These are phyloP conservation scores for Penicillium sp. DNA, from an alignment of 2,329 filamentous ascomycete species.

Conservation along the genomic window DNA sequence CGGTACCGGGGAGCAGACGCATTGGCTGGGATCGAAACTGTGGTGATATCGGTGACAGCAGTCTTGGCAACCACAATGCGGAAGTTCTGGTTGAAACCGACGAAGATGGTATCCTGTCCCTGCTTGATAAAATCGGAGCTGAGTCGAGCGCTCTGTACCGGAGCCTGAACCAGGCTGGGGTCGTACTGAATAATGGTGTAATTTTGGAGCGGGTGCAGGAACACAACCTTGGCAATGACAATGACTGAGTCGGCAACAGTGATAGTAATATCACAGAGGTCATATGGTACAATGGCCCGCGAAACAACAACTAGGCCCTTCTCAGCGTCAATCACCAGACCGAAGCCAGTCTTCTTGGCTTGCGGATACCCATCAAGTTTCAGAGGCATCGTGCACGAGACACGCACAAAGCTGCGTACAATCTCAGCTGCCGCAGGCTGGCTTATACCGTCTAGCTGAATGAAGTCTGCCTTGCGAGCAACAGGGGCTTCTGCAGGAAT, in stretches of 20 bases:
- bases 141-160: constrained; percentile 84
- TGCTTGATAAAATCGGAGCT: constrained; percentile 83
- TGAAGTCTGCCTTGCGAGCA: constrained; percentile 81
- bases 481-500: constrained; percentile 72
- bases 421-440: constrained; percentile 90
- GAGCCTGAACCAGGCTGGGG: constrained; percentile 86
- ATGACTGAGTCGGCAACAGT: constrained; percentile 97
- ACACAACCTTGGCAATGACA: constrained; percentile 89
- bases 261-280: constrained; percentile 93
- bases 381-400: constrained; percentile 88
- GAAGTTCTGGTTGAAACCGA: constrained; percentile 97
- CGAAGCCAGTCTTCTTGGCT: constrained; percentile 91
- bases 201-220: constrained; percentile 95
- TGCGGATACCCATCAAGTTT: constrained; percentile 98
- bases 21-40: constrained; percentile 93
- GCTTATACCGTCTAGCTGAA: constrained; percentile 83
- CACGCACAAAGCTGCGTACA: constrained; percentile 90
- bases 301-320: constrained; percentile 95
- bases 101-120: constrained; percentile 91
- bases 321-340: constrained; percentile 93
- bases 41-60: constrained; percentile 94
- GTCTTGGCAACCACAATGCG: constrained; percentile 92
- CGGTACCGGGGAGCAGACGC: constrained; percentile 88
- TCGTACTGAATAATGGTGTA: constrained; percentile 96
- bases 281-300: constrained; percentile 89